phyloP scores from a whole-genome alignment of 257 asterid genomes.

The Primulina tabacum region DNA sequence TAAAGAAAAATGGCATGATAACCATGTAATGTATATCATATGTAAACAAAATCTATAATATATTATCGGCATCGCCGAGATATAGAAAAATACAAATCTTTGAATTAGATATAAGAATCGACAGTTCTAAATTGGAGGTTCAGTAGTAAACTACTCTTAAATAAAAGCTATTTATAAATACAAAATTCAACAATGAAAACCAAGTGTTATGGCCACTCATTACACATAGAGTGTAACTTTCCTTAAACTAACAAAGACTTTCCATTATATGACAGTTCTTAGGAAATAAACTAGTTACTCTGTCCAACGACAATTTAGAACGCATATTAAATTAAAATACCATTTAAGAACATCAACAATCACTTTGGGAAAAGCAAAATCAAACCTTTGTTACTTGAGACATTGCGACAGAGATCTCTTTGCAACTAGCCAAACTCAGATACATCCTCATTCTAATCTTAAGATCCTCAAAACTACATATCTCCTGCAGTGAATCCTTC shows the following conservation, averaged over 20 bases:
- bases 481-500: constrained; percentile 63
- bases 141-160: too few relatives aligned
- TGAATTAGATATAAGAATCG: too few relatives aligned
- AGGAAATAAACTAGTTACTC: too few relatives aligned
- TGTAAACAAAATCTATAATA: not conserved
- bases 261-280: too few relatives aligned
- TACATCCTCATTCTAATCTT: constrained; percentile 82
- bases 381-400: constrained; percentile 79
- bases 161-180: too few relatives aligned
- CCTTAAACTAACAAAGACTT: not conserved
- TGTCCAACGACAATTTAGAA: not conserved
- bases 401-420: constrained; percentile 68
- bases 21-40: constrained; percentile 2
- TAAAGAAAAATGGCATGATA: not conserved
- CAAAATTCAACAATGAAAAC: too few relatives aligned
- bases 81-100: too few relatives aligned
- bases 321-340: constrained; percentile 2
- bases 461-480: constrained; percentile 89
- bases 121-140: too few relatives aligned
- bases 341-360: constrained; percentile 7
- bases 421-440: constrained; percentile 65
- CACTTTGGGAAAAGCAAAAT: constrained; percentile 3
- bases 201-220: too few relatives aligned
- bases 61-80: too few relatives aligned
- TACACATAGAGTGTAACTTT: too few relatives aligned